Percentiles rank a stretch among this genome's conserved stretches.
These are phyloP conservation scores for Pittosporum tobira DNA, from an alignment of 129 eudicot genomes.

Conservation along the genomic window DNA sequence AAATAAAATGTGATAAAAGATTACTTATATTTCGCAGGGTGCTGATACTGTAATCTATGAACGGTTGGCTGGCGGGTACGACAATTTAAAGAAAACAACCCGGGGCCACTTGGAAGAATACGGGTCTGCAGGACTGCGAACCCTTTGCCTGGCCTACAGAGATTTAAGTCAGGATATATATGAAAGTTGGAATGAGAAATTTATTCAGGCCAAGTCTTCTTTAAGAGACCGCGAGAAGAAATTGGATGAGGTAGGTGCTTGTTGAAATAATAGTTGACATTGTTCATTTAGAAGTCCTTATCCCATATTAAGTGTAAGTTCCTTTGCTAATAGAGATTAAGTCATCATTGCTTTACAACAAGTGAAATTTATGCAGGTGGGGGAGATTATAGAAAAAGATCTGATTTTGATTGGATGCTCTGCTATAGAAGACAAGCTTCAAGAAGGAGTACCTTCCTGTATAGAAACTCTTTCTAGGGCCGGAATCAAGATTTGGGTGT, in stretches of 20 bases:
- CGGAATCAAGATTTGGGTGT: conserved; percentile 98
- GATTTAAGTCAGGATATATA: conserved; percentile 64
- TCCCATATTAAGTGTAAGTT: too few species aligned
- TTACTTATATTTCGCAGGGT: conserved; percentile 46
- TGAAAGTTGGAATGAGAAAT: conserved; percentile 93
- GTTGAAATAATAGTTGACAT: conserved; percentile 2
- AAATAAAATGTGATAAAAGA: too few species aligned
- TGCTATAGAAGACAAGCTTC: conserved; percentile 99
- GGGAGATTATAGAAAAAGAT: conserved; percentile 82
- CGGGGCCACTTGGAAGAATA: conserved; percentile 87
- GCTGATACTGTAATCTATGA: conserved; percentile 94
- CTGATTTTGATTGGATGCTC: conserved; percentile 86
- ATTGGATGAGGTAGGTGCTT: conserved; percentile 72
- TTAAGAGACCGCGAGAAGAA: conserved; percentile 87
- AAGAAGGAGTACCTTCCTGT: conserved; percentile 94
- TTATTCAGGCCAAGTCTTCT: conserved; percentile 85
- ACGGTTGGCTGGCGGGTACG: conserved; percentile 62
- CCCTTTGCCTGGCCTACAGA: conserved; percentile 86
- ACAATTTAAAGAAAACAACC: conserved; percentile 51
- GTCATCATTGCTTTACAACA: too few species aligned
- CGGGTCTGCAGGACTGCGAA: conserved; percentile 92
- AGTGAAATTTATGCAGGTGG: conserved; percentile 48
- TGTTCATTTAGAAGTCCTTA: not conserved
- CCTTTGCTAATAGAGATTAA: too few species aligned
- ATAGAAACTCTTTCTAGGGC: conserved; percentile 94